Evolutionary conservation across 192 early-diverging fungal species (phyloP), one percentile per base, ranked within the genome.

Genomic region (Coemansia sp.): DNA sequence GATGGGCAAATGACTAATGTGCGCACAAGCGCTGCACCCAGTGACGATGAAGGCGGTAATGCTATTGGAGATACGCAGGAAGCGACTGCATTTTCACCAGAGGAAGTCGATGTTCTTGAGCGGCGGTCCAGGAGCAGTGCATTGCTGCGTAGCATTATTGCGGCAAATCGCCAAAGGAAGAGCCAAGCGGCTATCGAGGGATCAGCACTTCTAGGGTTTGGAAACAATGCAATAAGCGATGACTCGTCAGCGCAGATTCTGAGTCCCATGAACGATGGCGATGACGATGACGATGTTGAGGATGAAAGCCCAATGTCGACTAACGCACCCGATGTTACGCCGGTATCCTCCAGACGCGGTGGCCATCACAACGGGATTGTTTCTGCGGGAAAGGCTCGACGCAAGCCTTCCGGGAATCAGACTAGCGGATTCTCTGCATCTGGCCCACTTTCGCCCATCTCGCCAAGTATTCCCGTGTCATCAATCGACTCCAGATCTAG

Each of bases 141-240:
- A 40, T 62, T 82, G 37, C 41, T 82, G 43, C 68, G 71, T 21
- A 82, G 80, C 47, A 82, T 82, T 48, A 77, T 82, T 56, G 71
- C 68, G 3, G 80, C 80, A 26, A 68, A 69, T 54, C 74, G 80
- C 9, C 71, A 73, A 49, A 67, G 74, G 61, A 82, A 82, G 62
- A 36, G 41, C 6, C 57, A 69, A 48, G 45, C 67, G 3, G 58
- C 62, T 16, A 51, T 49, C 16, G 48, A 45, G 18, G 63, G 63
- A 10, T 19, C 39, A 16, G 47, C 62, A 0, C n/a, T 65, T 13
- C 48, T 66, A 1, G 59, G 49, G 4, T 18, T 71, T 40, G 62
- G 63, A 11, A 63, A 65, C 36, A 37, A 46, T 11, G 60, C 62
- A 48, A 22, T 56, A 32, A 63, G 69, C 2, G 46, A 59, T 13